phyloP scores from a whole-genome alignment of 495 filamentous ascomycete species.

The Penicillium lagena region DNA sequence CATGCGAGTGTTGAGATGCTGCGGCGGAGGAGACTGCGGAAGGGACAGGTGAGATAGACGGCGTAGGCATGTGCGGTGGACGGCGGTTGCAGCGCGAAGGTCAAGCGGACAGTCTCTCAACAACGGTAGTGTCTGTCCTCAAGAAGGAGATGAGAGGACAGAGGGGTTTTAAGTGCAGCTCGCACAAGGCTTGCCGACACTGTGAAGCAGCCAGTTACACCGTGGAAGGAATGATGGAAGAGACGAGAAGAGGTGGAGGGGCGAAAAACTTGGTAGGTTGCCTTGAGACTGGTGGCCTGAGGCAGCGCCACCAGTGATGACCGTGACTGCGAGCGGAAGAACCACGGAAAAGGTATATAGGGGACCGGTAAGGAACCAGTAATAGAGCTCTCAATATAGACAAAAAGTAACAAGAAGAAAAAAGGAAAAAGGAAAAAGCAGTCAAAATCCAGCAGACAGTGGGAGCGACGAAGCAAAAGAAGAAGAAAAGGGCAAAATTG shows the following conservation, averaged over 20 bases:
- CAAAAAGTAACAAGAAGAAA: constrained; percentile 4
- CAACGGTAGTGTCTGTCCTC: too few relatives aligned
- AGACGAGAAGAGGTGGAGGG: constrained; percentile 7
- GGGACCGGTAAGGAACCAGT: too few relatives aligned
- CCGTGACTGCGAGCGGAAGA: constrained; percentile 13
- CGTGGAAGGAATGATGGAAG: background rate
- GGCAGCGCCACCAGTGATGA: constrained; percentile 29
- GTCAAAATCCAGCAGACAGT: background rate
- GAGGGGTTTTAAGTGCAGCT: constrained; percentile 15
- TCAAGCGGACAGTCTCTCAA: too few relatives aligned
- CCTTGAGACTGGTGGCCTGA: constrained; percentile 23
- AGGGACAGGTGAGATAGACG: constrained; percentile 36
- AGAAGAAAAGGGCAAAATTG: constrained; percentile 4
- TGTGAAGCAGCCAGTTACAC: constrained; percentile 1
- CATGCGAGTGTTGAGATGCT: constrained; percentile 33
- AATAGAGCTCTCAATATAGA: background rate
- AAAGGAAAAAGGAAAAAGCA: constrained; percentile 1
- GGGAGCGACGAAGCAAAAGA: constrained; percentile 4
- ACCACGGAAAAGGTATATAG: background rate
- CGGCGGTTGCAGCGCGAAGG: background rate
- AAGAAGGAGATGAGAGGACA: background rate
- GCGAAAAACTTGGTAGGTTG: constrained; percentile 17
- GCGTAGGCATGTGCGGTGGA: constrained; percentile 43
- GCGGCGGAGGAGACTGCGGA: constrained; percentile 41
- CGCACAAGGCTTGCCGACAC: constrained; percentile 13